phyloP scores from a whole-genome alignment of 352 stramenopile genomes.

The Pythium guiyangense region DNA sequence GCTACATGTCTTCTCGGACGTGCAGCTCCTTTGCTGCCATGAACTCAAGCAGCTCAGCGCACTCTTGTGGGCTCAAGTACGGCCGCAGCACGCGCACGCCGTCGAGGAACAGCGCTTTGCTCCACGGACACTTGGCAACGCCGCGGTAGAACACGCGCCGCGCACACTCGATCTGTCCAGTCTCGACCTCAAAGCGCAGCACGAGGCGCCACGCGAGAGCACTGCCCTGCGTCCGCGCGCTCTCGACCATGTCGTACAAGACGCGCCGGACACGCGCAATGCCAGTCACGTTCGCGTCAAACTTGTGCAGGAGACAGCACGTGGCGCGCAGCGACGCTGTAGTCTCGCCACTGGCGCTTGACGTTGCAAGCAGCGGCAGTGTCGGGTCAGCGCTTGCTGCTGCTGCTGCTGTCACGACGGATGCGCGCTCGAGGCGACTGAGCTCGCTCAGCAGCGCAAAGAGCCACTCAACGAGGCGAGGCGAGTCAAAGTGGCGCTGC shows the following conservation, averaged over 20 bases:
- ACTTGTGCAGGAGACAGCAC: conserved; percentile 73
- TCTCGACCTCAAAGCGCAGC: conserved; percentile 67
- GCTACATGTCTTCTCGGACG: conserved; percentile 24
- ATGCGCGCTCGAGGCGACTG: conserved; percentile 41
- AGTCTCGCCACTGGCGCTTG: neutral
- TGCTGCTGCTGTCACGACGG: neutral
- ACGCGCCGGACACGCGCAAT: conserved; percentile 49
- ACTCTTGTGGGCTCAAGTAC: conserved; percentile 59
- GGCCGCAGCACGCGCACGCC: conserved; percentile 50
- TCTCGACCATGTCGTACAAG: conserved; percentile 62
- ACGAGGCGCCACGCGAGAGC: conserved; percentile 72
- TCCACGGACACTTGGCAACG: conserved; percentile 70
- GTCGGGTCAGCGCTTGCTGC: neutral
- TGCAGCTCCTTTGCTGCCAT: conserved; percentile 73
- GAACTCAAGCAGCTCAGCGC: conserved; percentile 59
- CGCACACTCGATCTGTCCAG: conserved; percentile 62
- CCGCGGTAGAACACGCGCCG: conserved; percentile 75
- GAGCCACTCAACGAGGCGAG: conserved; percentile 61
- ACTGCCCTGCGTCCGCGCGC: conserved; percentile 41
- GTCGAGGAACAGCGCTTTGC: conserved; percentile 72
- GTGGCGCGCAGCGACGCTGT: neutral
- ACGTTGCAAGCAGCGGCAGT: too few relatives aligned
- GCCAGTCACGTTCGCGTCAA: conserved; percentile 47
- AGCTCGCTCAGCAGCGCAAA: conserved; percentile 73
- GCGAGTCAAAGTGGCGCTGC: conserved; percentile 59